phyloP scores from a whole-genome alignment of 2,329 filamentous ascomycete genomes.

The Aspergillus sp. region DNA sequence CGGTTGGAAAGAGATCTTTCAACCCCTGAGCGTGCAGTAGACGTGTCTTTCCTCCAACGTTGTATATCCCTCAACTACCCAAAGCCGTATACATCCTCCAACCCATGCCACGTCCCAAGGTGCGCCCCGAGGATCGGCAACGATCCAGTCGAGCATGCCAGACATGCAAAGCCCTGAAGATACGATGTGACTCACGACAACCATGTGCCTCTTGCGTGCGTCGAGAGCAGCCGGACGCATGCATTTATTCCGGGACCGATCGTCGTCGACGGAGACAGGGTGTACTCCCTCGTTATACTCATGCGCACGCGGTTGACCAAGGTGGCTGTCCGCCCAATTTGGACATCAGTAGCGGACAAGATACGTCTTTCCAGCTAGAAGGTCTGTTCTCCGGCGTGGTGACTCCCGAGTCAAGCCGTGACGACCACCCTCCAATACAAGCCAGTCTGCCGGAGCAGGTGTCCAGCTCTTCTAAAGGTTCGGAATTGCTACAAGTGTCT shows the following conservation, averaged over 20 bases:
- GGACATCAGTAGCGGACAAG: not conserved
- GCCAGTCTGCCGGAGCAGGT: not conserved
- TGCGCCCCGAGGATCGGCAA: conserved; percentile 1
- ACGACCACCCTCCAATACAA: not conserved
- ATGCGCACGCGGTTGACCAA: not conserved
- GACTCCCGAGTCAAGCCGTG: not conserved
- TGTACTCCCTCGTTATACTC: not conserved
- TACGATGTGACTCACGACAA: not conserved
- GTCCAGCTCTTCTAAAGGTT: not conserved
- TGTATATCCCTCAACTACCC: not conserved
- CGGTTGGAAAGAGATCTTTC: too few species aligned
- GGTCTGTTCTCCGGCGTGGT: not conserved
- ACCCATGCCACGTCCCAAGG: not conserved
- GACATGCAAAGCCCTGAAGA: not conserved
- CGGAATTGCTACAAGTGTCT: too few species aligned
- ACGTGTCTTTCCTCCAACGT: not conserved
- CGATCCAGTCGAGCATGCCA: not conserved
- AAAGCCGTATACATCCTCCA: not conserved
- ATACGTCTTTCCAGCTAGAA: not conserved
- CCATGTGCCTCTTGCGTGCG: not conserved
- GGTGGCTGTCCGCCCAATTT: too few species aligned
- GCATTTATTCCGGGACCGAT: not conserved
- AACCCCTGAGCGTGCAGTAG: too few species aligned
- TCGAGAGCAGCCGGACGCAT: not conserved
- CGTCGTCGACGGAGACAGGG: not conserved